These are phyloP conservation scores for Evansstolkia leycettana DNA, from an alignment of 495 filamentous ascomycete genomes.

Conservation along the genomic window DNA sequence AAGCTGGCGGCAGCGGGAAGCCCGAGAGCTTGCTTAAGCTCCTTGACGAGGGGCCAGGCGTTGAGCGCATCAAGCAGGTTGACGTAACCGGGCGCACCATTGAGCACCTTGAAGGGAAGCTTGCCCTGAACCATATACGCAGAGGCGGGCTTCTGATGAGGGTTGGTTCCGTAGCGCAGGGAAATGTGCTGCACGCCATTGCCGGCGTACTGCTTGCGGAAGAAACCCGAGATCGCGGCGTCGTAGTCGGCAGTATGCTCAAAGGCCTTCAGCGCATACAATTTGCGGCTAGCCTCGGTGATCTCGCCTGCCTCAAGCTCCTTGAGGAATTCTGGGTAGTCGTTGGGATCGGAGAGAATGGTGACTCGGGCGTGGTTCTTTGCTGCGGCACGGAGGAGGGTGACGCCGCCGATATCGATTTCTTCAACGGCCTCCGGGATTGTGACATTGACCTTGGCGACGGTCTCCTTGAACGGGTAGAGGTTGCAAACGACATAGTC, in stretches of 20 bases:
- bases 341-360: slow-evolving; percentile 82
- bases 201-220: slow-evolving; percentile 88
- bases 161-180: slow-evolving; percentile 91
- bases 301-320: slow-evolving; percentile 83
- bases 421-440: slow-evolving; percentile 94
- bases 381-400: slow-evolving; percentile 86
- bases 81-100: slow-evolving; percentile 87
- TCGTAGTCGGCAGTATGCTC: slow-evolving; percentile 99
- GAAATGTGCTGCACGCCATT: slow-evolving; percentile 71
- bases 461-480: slow-evolving; percentile 96
- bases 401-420: slow-evolving; percentile 96
- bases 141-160: slow-evolving; percentile 90
- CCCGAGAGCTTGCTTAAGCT: slow-evolving; percentile 76
- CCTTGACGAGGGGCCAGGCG: slow-evolving; percentile 92
- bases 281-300: slow-evolving; percentile 65
- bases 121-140: slow-evolving; percentile 59
- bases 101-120: slow-evolving; percentile 94
- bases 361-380: slow-evolving; percentile 96
- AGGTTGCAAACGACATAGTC: slow-evolving; percentile 98
- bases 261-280: slow-evolving; percentile 91
- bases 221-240: slow-evolving; percentile 86
- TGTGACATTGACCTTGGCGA: slow-evolving; percentile 92
- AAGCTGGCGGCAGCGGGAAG: slow-evolving; percentile 93
- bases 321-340: slow-evolving; percentile 88
- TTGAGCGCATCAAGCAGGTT: slow-evolving; percentile 95